Base-by-base conservation (phyloP, 352 stramenopile genomes). In the Plasmopara halstedii region DNA sequence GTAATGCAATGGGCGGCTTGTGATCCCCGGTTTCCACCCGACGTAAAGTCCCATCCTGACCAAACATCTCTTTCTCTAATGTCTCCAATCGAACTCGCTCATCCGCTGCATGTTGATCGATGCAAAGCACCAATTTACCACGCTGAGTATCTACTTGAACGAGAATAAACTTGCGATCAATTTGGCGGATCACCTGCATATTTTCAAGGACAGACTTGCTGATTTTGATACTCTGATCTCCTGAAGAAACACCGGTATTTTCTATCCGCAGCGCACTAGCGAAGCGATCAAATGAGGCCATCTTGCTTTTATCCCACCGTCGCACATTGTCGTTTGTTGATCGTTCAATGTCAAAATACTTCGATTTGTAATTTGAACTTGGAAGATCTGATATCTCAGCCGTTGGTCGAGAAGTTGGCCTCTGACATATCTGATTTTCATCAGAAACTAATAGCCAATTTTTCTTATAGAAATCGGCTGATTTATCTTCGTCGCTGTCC, bases 21-120 rank as follows among this genome's bases (percentile, higher is more conserved):
- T 92, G 56, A 7, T 67, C 54, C 4, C 70, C 63, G n/a, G 80
- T 50, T 21, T 83, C 50, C 22, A 95, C 56, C 18, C 77, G 69
- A 22, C 62, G 56, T 3, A 76, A 37, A 44, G 74, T 53, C n/a
- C 81, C 64, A 42, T 73, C 39, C 9, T 42, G 27, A 31, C 75
- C 69, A 62, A 92, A 89, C 37, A 88, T 53, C 14, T 71, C 50
- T 0, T 58, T 42, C 38, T 97, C 88, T 2, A 97, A 50, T 4
- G 73, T 70, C 47, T 97, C 88, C 6, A 97, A 61, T 4, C 69
- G 70, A 5, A 97, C 64, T 3, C 88, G 73, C 39, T 97, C 88
- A 39, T 97, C 86, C 19, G 85, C 88, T 25, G 88, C 88, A 44
- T 97, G 88, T 46, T 97, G 88, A 20, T 97, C 88, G 17, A 97